A percentile compares a stretch with the other conserved stretches of the same genome.
These are phyloP conservation scores for Amesomyces nigricolor DNA, from an alignment of 2,329 filamentous ascomycete genomes.

Conservation along the genomic window DNA sequence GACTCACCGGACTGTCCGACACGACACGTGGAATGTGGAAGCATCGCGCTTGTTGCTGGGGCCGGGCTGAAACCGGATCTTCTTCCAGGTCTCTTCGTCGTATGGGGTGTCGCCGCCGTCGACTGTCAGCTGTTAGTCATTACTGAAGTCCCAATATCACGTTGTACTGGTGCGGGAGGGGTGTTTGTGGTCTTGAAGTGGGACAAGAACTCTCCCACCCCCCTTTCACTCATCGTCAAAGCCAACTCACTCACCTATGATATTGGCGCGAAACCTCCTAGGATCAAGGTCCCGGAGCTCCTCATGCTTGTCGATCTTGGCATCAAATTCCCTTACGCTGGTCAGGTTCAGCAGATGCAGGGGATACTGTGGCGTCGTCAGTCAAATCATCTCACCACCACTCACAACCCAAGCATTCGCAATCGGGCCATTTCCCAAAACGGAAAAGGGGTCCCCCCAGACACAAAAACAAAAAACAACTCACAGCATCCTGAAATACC, in stretches of 20 bases:
- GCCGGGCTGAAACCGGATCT: conserved; percentile 47
- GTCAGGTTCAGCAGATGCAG: conserved; percentile 62
- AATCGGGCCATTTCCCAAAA: conserved; percentile 11
- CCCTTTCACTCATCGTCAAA: neutral
- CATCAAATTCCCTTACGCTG: conserved; percentile 57
- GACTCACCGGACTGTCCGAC: conserved; percentile 57
- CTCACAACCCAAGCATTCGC: neutral
- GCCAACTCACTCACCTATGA: conserved; percentile 48
- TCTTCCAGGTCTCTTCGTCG: conserved; percentile 65
- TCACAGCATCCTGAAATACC: conserved; percentile 65
- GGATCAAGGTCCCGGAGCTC: conserved; percentile 50
- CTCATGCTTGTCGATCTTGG: conserved; percentile 47
- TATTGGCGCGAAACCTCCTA: conserved; percentile 64
- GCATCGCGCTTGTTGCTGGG: conserved; percentile 42
- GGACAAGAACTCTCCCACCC: neutral
- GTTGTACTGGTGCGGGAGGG: neutral
- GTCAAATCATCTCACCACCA: neutral
- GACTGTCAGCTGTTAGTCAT: conserved; percentile 18
- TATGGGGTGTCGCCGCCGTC: conserved; percentile 40
- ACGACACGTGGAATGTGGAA: conserved; percentile 50
- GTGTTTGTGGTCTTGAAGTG: neutral
- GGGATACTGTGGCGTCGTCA: conserved; percentile 49
- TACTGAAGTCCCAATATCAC: neutral
- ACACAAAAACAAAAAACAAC: conserved; percentile 26
- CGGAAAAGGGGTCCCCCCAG: neutral